phyloP scores from a whole-genome alignment of 768 basidiomycete genomes.

The Naganishia vaughanmartiniae region DNA sequence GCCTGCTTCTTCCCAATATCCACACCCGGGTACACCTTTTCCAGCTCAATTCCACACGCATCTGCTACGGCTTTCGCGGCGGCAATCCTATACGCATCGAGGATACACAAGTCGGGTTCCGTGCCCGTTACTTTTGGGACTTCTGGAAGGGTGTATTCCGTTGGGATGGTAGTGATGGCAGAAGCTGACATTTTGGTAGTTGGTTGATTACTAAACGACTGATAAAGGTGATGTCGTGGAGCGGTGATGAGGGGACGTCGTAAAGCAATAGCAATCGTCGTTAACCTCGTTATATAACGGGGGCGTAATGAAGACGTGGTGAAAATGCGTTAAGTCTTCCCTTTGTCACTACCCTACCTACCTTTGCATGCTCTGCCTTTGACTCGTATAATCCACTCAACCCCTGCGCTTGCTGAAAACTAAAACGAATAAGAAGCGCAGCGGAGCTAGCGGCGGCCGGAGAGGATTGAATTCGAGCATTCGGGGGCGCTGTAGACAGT shows the following conservation, averaged over 20 bases:
- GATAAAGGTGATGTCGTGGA: not conserved
- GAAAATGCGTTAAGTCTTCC: not conserved
- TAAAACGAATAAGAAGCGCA: not conserved
- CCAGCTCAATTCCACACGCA: constrained; percentile 55
- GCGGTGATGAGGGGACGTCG: too few species aligned
- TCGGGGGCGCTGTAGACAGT: too few species aligned
- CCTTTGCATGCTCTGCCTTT: too few species aligned
- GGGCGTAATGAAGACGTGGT: not conserved
- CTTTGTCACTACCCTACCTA: too few species aligned
- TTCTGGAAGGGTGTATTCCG: constrained; percentile 37
- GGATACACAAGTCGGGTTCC: constrained; percentile 34
- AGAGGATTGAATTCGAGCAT: too few species aligned
- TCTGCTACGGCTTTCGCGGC: constrained; percentile 45
- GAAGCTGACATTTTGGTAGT: not conserved
- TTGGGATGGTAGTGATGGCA: constrained; percentile 19
- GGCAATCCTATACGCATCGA: constrained; percentile 44
- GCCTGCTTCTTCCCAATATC: constrained; percentile 87
- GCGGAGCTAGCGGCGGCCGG: too few species aligned
- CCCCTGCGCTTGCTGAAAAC: not conserved
- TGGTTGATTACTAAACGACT: not conserved
- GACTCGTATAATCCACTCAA: too few species aligned
- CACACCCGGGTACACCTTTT: constrained; percentile 77
- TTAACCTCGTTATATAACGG: not conserved
- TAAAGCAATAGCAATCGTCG: too few species aligned
- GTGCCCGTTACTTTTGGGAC: constrained; percentile 36